Evolutionary conservation across 2,329 filamentous ascomycete genomes (phyloP), one percentile per base, ranked within the genome.

Genomic region (Juglanconis oblonga): DNA sequence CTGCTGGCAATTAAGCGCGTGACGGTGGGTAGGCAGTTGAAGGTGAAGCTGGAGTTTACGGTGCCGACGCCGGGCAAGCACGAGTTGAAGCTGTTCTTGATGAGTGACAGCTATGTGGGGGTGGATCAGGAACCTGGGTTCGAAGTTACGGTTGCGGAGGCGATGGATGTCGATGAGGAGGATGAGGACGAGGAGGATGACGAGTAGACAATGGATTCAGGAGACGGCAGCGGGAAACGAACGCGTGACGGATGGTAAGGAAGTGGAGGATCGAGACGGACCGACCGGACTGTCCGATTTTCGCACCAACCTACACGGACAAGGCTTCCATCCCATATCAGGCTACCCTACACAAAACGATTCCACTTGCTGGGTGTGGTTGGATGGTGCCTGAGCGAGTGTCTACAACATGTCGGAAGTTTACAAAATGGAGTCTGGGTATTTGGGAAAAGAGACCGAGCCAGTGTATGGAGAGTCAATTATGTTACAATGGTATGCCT

Each of bases 121-220:
- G 92, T 99, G 56, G 96, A 99, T 77, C 95, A 99, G 77, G 96
- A 96, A 71, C 91, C 93, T 57, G 86, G 87, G 5, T 98, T 99
- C 73, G 88, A 85, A 59, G 87, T 99, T 49, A 88, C 84, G 56
- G 95, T 90, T 33, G 91, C 88, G 1, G 95, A 99, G 75, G 92
- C 92, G 5, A 96, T 95, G 91, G 95, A 98, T 59, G 91, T 97
- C 70, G 93, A 97, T 73, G 89, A 91, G 51, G 91, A 93, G 0
- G 91, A 95, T 49, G 91, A 93, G 29, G 89, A 91, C 10, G 88
- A 89, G 31, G 87, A 88, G 40, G 84, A 87, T 17, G 77, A 78
- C 17, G 70, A 71, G 49, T 66, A 72, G 62, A 45, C 64, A 65
- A 67, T 55, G 49, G 55, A 49, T 61, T 5, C 24, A 24, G 24